These are phyloP conservation scores for Exserohilum turcica DNA, from an alignment of 2,329 filamentous ascomycete species.

Conservation along the genomic window DNA sequence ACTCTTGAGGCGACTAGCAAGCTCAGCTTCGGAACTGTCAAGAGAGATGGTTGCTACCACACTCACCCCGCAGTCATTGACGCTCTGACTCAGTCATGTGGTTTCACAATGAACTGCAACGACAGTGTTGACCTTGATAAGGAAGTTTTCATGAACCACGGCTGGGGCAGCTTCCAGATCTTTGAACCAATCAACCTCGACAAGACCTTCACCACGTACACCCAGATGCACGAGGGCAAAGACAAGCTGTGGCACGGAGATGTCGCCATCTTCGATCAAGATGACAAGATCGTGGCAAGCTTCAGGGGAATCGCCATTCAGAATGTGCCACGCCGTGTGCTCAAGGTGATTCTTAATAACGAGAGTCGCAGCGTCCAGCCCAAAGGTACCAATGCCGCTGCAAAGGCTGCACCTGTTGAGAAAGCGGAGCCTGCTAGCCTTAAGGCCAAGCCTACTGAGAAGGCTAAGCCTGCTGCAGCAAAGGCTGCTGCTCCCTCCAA, in stretches of 20 bases:
- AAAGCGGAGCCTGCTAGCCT: no score
- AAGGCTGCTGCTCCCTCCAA: no score
- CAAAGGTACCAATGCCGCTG: no score
- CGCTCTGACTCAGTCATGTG: conserved; percentile 12
- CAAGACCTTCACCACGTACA: conserved; percentile 17
- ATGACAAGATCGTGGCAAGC: conserved; percentile 9
- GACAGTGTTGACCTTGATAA: conserved; percentile 13
- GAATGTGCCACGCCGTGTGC: conserved; percentile 6
- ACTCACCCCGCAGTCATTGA: conserved; percentile 18
- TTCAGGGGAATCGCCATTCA: conserved; percentile 5
- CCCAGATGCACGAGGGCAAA: conserved; percentile 4
- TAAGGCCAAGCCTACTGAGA: no score
- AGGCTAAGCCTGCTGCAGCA: no score
- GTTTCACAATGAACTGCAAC: conserved; percentile 29
- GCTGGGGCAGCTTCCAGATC: conserved; percentile 22
- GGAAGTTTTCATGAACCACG: conserved; percentile 26
- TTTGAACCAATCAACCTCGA: conserved; percentile 10
- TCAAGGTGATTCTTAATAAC: conserved; percentile 10
- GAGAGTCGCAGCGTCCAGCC: conserved; percentile 20
- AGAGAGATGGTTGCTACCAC: conserved; percentile 11
- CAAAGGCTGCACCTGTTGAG: no score
- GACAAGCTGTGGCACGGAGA: conserved; percentile 16
- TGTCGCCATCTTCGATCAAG: conserved; percentile 17
- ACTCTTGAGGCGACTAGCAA: conserved; percentile 17
- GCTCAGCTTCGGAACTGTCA: conserved; percentile 11